Evolutionary conservation across 306 rosid species (phyloP), one percentile per base, ranked within the genome.

Genomic region (Canavalia gladiata): DNA sequence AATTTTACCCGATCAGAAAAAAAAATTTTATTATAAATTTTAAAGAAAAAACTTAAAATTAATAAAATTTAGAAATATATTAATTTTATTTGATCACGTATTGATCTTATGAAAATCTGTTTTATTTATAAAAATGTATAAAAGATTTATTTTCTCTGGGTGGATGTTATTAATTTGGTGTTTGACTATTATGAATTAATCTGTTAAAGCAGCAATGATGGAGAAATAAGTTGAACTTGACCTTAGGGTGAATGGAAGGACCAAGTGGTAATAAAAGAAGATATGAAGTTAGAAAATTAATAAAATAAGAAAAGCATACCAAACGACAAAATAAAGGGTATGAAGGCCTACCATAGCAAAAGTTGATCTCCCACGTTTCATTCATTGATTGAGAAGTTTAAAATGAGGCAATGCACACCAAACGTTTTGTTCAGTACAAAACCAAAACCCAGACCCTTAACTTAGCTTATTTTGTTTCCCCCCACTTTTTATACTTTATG

Each of bases 401-500:
- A 59, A 58, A 75, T 34, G 0, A 6, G 57, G 72, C 42, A 68
- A 51, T 13, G 0, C 83, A 76, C 75, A 78, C 86, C 82, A 68
- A 68, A 86, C 71, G 33, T 63, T 12, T 63, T 68, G 7, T 72
- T 47, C n/a, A 2, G 60, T 69, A 75, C 43, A 58, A 65, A 13
- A 76, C 50, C 41, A 63, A 83, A 81, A 50, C 63, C 46, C 45
- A 18, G 25, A 47, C 10, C 35, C 68, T 74, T 49, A 55, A 62
- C 51, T 35, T 55, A 11, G 18, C 31, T 66, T 65, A 71, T 62
- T 79, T 67, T 2, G 59, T 74, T 80, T 64, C 31, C 29, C 54
- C 13, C 4, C 28, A 43, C 74, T 63, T 68, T 84, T 64, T 35
- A 2, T 54, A 31, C 28, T 72, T 18, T 59, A 9, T 39, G 77